phyloP scores from a whole-genome alignment of 768 basidiomycete genomes.

The Lentinus tigrinus region DNA sequence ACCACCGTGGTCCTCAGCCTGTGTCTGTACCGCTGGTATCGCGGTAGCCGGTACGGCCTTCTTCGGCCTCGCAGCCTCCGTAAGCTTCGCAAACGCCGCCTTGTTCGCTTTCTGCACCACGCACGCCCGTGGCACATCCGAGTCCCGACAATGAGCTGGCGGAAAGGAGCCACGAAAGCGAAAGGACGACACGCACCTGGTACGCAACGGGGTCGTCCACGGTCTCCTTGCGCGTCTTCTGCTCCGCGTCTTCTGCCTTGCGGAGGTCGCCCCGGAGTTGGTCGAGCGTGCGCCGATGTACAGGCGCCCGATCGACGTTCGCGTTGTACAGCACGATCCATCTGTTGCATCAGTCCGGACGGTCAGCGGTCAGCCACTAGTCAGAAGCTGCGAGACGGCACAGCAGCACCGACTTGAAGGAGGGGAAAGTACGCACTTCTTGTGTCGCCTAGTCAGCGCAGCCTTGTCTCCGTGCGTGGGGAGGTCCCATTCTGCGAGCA shows the following conservation, averaged over 20 bases:
- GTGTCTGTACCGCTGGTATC: no score
- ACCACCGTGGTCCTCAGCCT: no score
- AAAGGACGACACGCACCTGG: conserved; percentile 16
- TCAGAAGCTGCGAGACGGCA: neutral
- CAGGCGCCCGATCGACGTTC: conserved; percentile 57
- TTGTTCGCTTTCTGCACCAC: conserved; percentile 30
- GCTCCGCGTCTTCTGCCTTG: conserved; percentile 54
- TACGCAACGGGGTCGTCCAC: conserved; percentile 33
- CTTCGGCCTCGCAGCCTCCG: conserved; percentile 33
- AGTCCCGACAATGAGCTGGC: no score
- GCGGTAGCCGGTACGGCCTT: neutral
- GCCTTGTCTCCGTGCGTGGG: conserved; percentile 51
- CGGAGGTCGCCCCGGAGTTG: conserved; percentile 54
- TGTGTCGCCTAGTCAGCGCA: conserved; percentile 54
- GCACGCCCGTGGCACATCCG: no score
- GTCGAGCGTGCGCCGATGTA: conserved; percentile 43
- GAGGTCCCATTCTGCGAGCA: conserved; percentile 51
- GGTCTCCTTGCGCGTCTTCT: conserved; percentile 30
- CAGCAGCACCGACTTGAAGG: neutral
- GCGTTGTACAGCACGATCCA: conserved; percentile 73
- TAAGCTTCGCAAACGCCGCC: conserved; percentile 32
- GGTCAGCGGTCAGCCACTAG: neutral
- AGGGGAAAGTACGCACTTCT: conserved; percentile 41
- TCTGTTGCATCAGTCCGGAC: conserved; percentile 32
- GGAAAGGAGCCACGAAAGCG: neutral